Base-by-base conservation (phyloP, 768 basidiomycete species). In the Russula abietina region DNA sequence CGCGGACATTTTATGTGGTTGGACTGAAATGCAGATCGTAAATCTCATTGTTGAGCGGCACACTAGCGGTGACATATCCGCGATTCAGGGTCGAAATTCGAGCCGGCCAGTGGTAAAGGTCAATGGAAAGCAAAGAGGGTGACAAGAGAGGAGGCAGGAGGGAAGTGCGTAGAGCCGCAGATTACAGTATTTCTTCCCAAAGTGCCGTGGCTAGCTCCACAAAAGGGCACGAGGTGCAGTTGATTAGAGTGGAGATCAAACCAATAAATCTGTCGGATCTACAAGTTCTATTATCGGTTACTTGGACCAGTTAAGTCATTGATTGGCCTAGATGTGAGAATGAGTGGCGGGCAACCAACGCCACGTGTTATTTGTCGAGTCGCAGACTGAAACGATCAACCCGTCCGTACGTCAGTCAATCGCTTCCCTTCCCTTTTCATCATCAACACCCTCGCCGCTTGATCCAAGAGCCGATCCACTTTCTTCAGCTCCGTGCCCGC, bases 241-340 rank as follows among this genome's bases (percentile, higher is more conserved):
- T 46, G 62, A 64, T 60, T 60, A 60, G 58, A 64, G 58, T 64
- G 62, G 62, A 51, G 62, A 64, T 64, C 58, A 50, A 58, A 55
- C 26, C 58, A 60, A 64, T 59, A 59, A 60, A 64, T 64, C 62
- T 64, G 46, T 26, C 36, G 26, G 63, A 64, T 64, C 63, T 64
- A 60, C 63, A 60, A 49, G 39, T 59, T 55, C 62, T 32, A 26
- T 49, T 30, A 43, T 59, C 45, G 61, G 55, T 32, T 48, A 48
- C 30, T 50, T 11, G 50, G n/a, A n/a, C n/a, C n/a, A n/a, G n/a
- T 41, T 30, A 60, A n/a, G 39, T 41, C 49, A 39, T 36, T 9
- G 33, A 33, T 33, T 33, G 33, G 33, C 26, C 43, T 26, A 10
- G 16, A 36, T 26, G 26, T 14, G 28, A n/a, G n/a, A n/a, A n/a